Percentiles rank a stretch among this genome's conserved stretches.
phyloP scores from a whole-genome alignment of 2,329 filamentous ascomycete species.

The Penicillium corylophilum region DNA sequence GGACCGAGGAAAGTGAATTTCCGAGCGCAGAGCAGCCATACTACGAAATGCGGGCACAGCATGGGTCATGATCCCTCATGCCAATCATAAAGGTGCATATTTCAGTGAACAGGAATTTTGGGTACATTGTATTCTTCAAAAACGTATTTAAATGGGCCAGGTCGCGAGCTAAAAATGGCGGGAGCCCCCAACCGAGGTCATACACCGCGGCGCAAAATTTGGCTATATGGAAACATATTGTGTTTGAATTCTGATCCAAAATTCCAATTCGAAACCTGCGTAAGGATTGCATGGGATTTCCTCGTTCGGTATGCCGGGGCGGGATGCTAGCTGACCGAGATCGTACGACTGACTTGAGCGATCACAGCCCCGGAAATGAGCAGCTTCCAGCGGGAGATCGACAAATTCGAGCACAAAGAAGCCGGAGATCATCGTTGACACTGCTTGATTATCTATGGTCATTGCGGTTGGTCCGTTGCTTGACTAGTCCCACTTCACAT shows the following conservation, averaged over 20 bases:
- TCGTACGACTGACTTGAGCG: conserved; percentile 13
- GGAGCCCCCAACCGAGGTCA: conserved; percentile 17
- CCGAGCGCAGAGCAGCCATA: conserved; percentile 6
- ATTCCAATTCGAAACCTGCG: background rate
- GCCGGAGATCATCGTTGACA: conserved; percentile 6
- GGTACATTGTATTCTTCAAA: background rate
- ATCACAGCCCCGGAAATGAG: conserved; percentile 7
- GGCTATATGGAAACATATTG: background rate
- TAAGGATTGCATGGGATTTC: conserved; percentile 1
- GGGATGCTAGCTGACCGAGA: conserved; percentile 10
- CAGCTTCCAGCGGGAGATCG: conserved; percentile 6
- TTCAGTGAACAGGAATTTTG: background rate
- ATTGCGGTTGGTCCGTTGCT: conserved; percentile 5
- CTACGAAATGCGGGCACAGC: background rate
- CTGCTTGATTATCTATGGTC: background rate
- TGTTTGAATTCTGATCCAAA: background rate
- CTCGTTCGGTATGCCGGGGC: conserved; percentile 8
- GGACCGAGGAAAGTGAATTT: conserved; percentile 18
- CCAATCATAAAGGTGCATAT: background rate
- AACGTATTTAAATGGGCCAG: background rate
- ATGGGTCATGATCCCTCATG: background rate
- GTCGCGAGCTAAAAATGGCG: conserved; percentile 4
- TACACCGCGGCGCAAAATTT: background rate
- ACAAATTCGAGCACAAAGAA: background rate
- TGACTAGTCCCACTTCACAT: conserved; percentile 10